phyloP scores from a whole-genome alignment of 371 early-diverging fungal genomes.

The Chytridiales sp. region DNA sequence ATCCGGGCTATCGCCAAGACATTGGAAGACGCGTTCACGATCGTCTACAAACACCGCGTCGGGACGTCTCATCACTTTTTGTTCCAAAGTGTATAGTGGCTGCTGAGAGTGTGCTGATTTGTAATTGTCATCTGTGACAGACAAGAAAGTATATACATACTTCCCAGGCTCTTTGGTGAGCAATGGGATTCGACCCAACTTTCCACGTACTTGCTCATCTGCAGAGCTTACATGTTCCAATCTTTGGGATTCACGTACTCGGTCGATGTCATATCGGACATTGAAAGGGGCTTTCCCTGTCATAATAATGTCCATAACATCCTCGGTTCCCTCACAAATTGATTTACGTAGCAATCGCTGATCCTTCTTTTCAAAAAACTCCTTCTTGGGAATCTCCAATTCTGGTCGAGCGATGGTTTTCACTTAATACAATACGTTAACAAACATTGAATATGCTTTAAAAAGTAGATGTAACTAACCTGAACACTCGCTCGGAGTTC shows the following conservation, averaged over 20 bases:
- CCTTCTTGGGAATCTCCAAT: slow-evolving; percentile 26
- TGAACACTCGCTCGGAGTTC: slow-evolving; percentile 20
- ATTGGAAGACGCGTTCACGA: slow-evolving; percentile 30
- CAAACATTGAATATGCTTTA: background rate
- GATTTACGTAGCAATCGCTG: slow-evolving; percentile 9
- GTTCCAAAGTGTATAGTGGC: slow-evolving; percentile 11
- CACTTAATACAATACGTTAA: slow-evolving; percentile 10
- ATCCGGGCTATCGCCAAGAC: slow-evolving; percentile 31
- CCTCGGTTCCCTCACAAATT: slow-evolving; percentile 34
- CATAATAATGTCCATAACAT: slow-evolving; percentile 32
- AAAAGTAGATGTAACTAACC: slow-evolving; percentile 6
- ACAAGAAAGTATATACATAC: slow-evolving; percentile 34
- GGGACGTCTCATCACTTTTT: slow-evolving; percentile 32
- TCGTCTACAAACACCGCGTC: slow-evolving; percentile 34
- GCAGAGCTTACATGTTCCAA: slow-evolving; percentile 3
- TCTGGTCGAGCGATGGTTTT: slow-evolving; percentile 33
- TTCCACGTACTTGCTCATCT: slow-evolving; percentile 8
- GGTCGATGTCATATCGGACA: slow-evolving; percentile 25
- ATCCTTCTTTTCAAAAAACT: slow-evolving; percentile 1
- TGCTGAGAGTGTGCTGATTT: background rate
- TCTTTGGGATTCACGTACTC: background rate
- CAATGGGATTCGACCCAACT: slow-evolving; percentile 22
- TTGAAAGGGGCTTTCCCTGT: slow-evolving; percentile 42
- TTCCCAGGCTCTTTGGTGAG: slow-evolving; percentile 33
- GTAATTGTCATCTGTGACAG: slow-evolving; percentile 47